phyloP scores from a whole-genome alignment of 257 asterid species.

The Nicotiana otophora region DNA sequence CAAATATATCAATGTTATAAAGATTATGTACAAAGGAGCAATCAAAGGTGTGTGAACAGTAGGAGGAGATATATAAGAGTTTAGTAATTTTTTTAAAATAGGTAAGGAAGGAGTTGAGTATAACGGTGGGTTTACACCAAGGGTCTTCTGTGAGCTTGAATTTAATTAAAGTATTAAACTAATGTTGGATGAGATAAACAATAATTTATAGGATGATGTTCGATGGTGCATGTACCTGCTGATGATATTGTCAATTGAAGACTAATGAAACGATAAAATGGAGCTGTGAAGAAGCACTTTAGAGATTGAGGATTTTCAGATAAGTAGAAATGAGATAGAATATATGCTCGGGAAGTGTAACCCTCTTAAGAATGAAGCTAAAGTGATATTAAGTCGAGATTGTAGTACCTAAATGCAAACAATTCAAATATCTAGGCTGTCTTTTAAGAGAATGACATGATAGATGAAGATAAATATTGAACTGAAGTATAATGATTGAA shows the following conservation, averaged over 20 bases:
- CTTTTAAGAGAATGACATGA: background rate
- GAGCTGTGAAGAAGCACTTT: background rate
- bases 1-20: background rate
- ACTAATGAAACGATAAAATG: background rate
- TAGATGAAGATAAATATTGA: background rate
- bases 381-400: background rate
- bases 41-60: background rate
- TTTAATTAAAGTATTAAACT: background rate
- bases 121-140: background rate
- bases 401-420: background rate
- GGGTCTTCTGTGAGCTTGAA: background rate
- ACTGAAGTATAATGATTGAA: background rate
- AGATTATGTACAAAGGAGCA: background rate
- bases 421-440: background rate
- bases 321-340: background rate
- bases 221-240: background rate
- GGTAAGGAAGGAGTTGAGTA: background rate
- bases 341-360: background rate
- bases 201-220: background rate
- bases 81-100: background rate
- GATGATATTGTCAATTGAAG: background rate
- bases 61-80: background rate
- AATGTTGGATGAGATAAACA: background rate
- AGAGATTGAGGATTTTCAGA: background rate
- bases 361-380: background rate